phyloP scores from a whole-genome alignment of 1,284 basidiomycete genomes.

The Volvariella surrecta region DNA sequence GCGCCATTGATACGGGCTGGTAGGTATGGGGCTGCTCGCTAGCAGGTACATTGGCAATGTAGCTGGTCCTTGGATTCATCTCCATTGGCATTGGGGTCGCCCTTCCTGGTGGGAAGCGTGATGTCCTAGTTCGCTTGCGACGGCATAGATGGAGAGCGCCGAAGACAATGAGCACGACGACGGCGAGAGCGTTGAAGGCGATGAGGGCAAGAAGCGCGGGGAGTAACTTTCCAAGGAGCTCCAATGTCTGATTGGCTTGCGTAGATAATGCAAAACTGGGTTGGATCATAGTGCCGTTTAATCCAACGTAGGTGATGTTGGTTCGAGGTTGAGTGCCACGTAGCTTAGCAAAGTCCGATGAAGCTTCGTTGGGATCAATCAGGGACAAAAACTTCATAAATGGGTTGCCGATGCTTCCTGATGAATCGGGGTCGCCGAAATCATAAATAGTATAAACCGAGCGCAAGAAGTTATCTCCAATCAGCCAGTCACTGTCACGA shows the following conservation, averaged over 20 bases:
- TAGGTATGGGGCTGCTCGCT: slow-evolving; percentile 35
- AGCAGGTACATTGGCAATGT: slow-evolving; percentile 23
- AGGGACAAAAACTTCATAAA: slow-evolving; percentile 68
- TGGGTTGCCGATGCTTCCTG: slow-evolving; percentile 58
- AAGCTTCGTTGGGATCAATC: slow-evolving; percentile 58
- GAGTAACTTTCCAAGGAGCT: slow-evolving; percentile 51
- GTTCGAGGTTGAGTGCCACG: slow-evolving; percentile 54
- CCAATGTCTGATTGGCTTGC: slow-evolving; percentile 46
- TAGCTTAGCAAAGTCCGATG: slow-evolving; percentile 53
- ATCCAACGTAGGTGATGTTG: slow-evolving; percentile 61
- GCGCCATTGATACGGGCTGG: slow-evolving; percentile 67
- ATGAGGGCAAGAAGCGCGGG: slow-evolving; percentile 65
- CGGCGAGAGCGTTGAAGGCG: slow-evolving; percentile 61
- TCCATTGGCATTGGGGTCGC: slow-evolving; percentile 43
- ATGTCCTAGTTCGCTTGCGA: slow-evolving; percentile 23
- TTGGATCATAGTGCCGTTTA: slow-evolving; percentile 34
- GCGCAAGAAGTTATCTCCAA: slow-evolving; percentile 77
- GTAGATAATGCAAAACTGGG: slow-evolving; percentile 42
- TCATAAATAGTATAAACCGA: slow-evolving; percentile 82
- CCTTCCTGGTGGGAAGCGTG: slow-evolving; percentile 38
- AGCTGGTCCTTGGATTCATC: slow-evolving; percentile 28
- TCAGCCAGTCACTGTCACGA: slow-evolving; percentile 57
- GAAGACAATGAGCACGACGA: slow-evolving; percentile 45
- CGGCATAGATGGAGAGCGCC: slow-evolving; percentile 42
- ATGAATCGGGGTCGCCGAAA: slow-evolving; percentile 69